Conservation (phyloP, 2,329 filamentous ascomycete genomes). For the Talaromyces sp. region DNA sequence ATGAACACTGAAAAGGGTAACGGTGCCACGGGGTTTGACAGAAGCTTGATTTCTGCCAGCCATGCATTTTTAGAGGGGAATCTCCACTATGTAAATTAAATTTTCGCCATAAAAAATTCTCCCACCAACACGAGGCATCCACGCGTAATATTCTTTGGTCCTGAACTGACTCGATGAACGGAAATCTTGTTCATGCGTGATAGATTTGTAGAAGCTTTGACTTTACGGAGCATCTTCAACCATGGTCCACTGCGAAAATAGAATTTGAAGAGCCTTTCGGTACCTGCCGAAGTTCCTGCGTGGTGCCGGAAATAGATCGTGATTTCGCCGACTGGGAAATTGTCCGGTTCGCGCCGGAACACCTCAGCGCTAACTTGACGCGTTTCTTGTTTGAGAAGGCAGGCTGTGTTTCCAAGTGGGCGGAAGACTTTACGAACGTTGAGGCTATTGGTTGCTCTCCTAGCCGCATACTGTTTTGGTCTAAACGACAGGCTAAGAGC, state of each 20-base stretch:
- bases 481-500: not conserved
- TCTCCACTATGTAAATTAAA: not conserved
- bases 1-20: not conserved
- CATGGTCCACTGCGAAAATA: not conserved
- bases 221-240: not conserved
- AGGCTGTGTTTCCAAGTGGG: not conserved
- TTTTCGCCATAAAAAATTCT: not conserved
- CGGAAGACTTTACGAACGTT: not conserved
- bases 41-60: not conserved
- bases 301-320: too few species aligned
- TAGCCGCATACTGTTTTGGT: not conserved
- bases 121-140: too few species aligned
- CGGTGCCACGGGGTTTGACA: not conserved
- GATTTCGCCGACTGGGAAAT: not conserved
- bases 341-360: not conserved
- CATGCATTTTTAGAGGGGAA: not conserved
- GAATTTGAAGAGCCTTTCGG: not conserved
- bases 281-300: not conserved
- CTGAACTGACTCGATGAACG: too few species aligned
- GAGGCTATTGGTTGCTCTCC: not conserved
- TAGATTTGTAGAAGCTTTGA: not conserved
- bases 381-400: not conserved
- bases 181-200: too few species aligned
- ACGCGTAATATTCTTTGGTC: too few species aligned
- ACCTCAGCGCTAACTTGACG: not conserved